phyloP scores from a whole-genome alignment of 2,329 filamentous ascomycete genomes.

The Ophiostoma angusticollis region DNA sequence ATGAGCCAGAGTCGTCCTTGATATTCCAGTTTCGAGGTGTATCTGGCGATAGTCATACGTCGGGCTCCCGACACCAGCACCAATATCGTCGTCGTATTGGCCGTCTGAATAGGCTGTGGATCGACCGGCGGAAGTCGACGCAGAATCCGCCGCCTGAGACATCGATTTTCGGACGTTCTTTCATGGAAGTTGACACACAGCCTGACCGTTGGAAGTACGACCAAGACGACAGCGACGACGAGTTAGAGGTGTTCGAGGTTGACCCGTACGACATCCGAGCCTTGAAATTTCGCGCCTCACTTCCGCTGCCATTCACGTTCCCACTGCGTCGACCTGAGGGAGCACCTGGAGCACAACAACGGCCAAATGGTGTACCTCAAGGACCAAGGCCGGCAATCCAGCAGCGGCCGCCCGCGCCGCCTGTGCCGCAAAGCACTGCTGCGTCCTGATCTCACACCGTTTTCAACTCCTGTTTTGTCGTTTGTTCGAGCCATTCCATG shows the following conservation, averaged over 20 bases:
- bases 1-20: slow-evolving; percentile 28
- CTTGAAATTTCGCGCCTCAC: slow-evolving; percentile 48
- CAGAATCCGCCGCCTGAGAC: slow-evolving; percentile 34
- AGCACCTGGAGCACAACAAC: background rate
- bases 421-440: background rate
- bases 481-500: background rate
- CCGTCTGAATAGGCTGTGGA: slow-evolving; percentile 71
- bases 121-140: slow-evolving; percentile 63
- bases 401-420: slow-evolving; percentile 10
- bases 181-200: slow-evolving; percentile 23
- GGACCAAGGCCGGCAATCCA: slow-evolving; percentile 13
- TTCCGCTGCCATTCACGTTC: slow-evolving; percentile 29
- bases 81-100: slow-evolving; percentile 76
- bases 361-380: slow-evolving; percentile 5
- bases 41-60: slow-evolving; percentile 17
- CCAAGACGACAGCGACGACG: slow-evolving; percentile 71
- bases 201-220: slow-evolving; percentile 77
- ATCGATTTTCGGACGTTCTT: background rate
- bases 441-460: background rate
- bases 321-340: slow-evolving; percentile 8
- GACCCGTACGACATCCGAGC: slow-evolving; percentile 55
- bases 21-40: slow-evolving; percentile 36
- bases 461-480: background rate
- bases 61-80: slow-evolving; percentile 46
- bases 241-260: slow-evolving; percentile 59